Percentiles rank a stretch among this genome's conserved stretches.
These are phyloP conservation scores for Cladosporium austrohemisphaericum DNA, from an alignment of 2,329 filamentous ascomycete species.

Conservation along the genomic window DNA sequence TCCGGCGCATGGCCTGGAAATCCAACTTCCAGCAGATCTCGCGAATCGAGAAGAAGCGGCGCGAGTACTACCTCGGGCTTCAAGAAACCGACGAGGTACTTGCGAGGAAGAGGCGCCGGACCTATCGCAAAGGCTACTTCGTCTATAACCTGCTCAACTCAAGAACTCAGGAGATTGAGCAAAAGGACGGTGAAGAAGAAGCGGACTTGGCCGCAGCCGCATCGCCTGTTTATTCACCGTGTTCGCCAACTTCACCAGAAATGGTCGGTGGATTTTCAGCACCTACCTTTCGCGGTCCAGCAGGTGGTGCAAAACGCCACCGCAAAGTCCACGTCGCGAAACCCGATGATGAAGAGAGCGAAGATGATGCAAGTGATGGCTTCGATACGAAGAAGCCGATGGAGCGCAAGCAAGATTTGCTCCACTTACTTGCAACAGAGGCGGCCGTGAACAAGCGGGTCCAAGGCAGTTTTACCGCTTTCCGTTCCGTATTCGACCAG, in stretches of 20 bases:
- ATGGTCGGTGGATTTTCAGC: too few species aligned
- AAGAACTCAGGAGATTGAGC: neutral
- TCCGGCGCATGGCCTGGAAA: slow-evolving; percentile 42
- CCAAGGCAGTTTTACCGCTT: slow-evolving; percentile 49
- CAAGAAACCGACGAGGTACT: slow-evolving; percentile 1
- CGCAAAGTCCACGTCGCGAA: neutral
- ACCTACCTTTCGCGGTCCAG: too few species aligned
- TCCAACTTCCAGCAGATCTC: slow-evolving; percentile 31
- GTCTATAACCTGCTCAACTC: slow-evolving; percentile 44
- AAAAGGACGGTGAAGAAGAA: slow-evolving; percentile 39
- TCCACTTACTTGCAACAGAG: slow-evolving; percentile 56
- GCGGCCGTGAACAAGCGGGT: slow-evolving; percentile 49
- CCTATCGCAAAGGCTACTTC: slow-evolving; percentile 44
- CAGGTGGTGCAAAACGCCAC: neutral
- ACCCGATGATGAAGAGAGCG: slow-evolving; percentile 33
- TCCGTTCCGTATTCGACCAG: slow-evolving; percentile 57
- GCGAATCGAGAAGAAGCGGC: slow-evolving; percentile 40
- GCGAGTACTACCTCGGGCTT: slow-evolving; percentile 43
- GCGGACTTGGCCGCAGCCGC: slow-evolving; percentile 35
- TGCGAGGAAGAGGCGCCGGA: neutral
- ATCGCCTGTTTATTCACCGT: too few species aligned
- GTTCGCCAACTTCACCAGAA: too few species aligned
- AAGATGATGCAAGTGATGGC: slow-evolving; percentile 37
- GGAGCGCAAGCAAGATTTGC: slow-evolving; percentile 53
- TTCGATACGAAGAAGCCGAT: slow-evolving; percentile 40